Evolutionary conservation across 1,284 basidiomycete species (phyloP).

Genomic region (Irpex rosettiformis): DNA sequence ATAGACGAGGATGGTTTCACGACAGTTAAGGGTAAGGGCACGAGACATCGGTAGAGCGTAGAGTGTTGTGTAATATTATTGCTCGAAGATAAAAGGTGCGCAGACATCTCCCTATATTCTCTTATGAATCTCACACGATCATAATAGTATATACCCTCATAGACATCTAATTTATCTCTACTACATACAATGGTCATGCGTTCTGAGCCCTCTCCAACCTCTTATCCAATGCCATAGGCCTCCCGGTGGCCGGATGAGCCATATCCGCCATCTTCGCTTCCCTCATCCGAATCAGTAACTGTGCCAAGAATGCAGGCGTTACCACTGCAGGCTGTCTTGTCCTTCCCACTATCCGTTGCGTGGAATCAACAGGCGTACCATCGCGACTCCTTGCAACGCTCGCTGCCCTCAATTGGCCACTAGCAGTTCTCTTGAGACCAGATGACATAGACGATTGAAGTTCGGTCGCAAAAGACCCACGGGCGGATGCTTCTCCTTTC

Average conservation of each 20-base stretch:
- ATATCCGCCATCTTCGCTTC: slow-evolving; percentile 62
- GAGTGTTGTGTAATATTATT: neutral
- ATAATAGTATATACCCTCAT: no score
- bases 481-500: slow-evolving; percentile 22
- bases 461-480: slow-evolving; percentile 15
- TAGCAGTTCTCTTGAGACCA: slow-evolving; percentile 21
- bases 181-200: no score
- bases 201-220: slow-evolving; percentile 66
- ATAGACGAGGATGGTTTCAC: slow-evolving; percentile 90
- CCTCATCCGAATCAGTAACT: slow-evolving; percentile 64
- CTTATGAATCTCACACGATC: neutral
- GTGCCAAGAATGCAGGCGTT: slow-evolving; percentile 51
- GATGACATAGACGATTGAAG: no score
- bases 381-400: slow-evolving; percentile 20
- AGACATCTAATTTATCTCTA: no score
- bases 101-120: neutral
- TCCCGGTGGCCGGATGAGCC: slow-evolving; percentile 46
- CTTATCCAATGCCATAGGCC: slow-evolving; percentile 57
- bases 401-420: slow-evolving; percentile 21
- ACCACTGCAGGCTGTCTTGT: slow-evolving; percentile 27
- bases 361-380: slow-evolving; percentile 28
- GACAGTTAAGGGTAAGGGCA: slow-evolving; percentile 66
- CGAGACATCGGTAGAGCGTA: slow-evolving; percentile 35
- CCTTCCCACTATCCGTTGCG: slow-evolving; percentile 13
- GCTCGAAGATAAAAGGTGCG: neutral